These are phyloP conservation scores for Xylariales sp. DNA, from an alignment of 2,329 filamentous ascomycete genomes.

Conservation along the genomic window DNA sequence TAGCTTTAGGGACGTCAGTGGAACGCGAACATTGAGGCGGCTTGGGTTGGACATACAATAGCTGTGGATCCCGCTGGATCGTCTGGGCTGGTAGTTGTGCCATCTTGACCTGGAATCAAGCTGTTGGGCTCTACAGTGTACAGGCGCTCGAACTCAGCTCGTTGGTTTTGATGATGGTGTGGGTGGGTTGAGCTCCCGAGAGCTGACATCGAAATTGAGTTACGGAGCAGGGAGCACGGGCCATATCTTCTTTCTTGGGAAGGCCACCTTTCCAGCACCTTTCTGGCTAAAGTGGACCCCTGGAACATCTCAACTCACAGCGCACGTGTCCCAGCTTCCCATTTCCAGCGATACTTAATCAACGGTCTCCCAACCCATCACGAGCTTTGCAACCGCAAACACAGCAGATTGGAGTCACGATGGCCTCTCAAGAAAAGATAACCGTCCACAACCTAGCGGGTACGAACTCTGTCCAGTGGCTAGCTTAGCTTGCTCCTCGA, in stretches of 20 bases:
- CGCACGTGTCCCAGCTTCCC: no score
- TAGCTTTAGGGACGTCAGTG: conserved; percentile 55
- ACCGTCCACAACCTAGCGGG: conserved; percentile 64
- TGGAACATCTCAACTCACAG: no score
- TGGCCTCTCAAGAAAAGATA: conserved; percentile 52
- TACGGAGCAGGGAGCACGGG: conserved; percentile 5
- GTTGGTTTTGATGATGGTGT: not conserved
- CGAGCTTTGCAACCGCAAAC: no score
- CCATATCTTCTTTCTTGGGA: conserved; percentile 2
- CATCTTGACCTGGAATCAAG: conserved; percentile 48
- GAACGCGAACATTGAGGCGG: not conserved
- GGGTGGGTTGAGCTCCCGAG: not conserved
- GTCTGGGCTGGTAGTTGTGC: conserved; percentile 83
- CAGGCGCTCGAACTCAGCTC: not conserved
- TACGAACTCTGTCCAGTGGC: conserved; percentile 24
- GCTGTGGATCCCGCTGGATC: conserved; percentile 95
- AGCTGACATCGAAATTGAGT: not conserved
- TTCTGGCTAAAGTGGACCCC: not conserved
- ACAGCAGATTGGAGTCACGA: conserved; percentile 22
- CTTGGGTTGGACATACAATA: conserved; percentile 65
- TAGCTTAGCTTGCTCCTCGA: not conserved
- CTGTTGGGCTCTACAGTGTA: conserved; percentile 4
- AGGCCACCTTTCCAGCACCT: conserved; percentile 8
- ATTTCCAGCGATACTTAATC: no score
- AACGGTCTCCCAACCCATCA: no score